A percentile compares a stretch with the other conserved stretches of the same genome.
Conservation (phyloP, 2,329 filamentous ascomycete species). For the Orbilia brochopaga region DNA sequence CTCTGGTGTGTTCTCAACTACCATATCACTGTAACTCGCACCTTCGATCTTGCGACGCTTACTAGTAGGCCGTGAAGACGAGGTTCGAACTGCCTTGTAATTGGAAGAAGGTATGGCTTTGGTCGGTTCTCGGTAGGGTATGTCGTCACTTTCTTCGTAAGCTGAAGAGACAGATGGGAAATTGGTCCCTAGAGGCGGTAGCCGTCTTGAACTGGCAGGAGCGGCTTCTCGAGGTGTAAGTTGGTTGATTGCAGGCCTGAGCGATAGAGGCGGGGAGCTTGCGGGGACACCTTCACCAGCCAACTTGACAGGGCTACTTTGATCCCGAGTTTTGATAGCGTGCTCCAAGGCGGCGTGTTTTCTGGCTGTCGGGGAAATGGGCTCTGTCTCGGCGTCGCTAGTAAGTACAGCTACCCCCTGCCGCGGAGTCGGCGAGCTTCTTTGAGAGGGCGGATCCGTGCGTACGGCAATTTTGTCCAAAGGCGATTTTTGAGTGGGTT, state of each 20-base stretch:
- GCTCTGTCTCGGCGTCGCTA: background rate
- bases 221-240: background rate
- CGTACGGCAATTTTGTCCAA: conserved; percentile 16
- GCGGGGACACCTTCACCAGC: conserved; percentile 1
- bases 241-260: background rate
- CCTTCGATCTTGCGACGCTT: conserved; percentile 21
- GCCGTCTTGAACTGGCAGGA: background rate
- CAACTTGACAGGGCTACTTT: background rate
- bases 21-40: background rate
- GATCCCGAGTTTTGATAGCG: background rate
- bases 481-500: background rate
- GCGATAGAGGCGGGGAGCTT: conserved; percentile 22
- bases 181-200: background rate
- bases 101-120: conserved; percentile 19
- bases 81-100: background rate
- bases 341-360: background rate
- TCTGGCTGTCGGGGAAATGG: background rate
- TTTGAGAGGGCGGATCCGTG: conserved; percentile 8
- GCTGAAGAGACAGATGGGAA: background rate
- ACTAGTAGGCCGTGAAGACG: conserved; percentile 17
- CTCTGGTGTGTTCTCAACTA: conserved; percentile 45
- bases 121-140: conserved; percentile 20
- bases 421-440: conserved; percentile 26
- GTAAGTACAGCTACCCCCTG: background rate
- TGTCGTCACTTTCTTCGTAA: conserved; percentile 30